Conservation (phyloP, 2,329 filamentous ascomycete genomes). For the Pseudogymnoascus sp. region DNA sequence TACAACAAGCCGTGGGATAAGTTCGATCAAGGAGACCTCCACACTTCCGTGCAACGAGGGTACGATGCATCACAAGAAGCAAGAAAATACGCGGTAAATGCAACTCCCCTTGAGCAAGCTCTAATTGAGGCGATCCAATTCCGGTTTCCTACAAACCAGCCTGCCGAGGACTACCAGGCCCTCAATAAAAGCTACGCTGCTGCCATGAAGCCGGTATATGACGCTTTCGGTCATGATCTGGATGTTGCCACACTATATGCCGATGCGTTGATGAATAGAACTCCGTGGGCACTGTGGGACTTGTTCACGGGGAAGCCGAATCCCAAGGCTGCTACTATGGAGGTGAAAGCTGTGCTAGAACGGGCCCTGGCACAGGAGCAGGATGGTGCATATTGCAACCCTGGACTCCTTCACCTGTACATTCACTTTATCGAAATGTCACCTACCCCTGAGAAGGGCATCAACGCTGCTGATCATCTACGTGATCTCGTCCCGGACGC, state of each 20-base stretch:
- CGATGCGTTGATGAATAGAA: conserved; percentile 59
- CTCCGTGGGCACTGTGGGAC: conserved; percentile 59
- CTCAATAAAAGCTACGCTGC: conserved; percentile 55
- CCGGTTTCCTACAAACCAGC: conserved; percentile 51
- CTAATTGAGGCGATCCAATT: conserved; percentile 55
- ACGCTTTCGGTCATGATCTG: conserved; percentile 44
- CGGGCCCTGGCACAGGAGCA: conserved; percentile 41
- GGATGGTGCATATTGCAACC: conserved; percentile 45
- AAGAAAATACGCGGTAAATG: conserved; percentile 29
- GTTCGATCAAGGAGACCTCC: conserved; percentile 56
- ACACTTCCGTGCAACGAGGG: conserved; percentile 41
- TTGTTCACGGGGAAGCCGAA: conserved; percentile 49
- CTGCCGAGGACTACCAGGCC: conserved; percentile 40
- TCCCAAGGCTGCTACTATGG: conserved; percentile 46
- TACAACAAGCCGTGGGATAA: conserved; percentile 71
- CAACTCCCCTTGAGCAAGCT: conserved; percentile 48
- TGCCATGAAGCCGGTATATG: conserved; percentile 51
- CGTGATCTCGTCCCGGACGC: conserved; percentile 60
- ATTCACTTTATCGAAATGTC: conserved; percentile 78
- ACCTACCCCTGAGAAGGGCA: conserved; percentile 51
- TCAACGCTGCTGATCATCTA: conserved; percentile 53
- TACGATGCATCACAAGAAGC: conserved; percentile 41
- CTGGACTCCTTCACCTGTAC: conserved; percentile 66
- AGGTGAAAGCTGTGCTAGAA: conserved; percentile 53
- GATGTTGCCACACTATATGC: conserved; percentile 58